Conservation (phyloP, 176 grass and related monocot genomes). For the Poa pratensis region DNA sequence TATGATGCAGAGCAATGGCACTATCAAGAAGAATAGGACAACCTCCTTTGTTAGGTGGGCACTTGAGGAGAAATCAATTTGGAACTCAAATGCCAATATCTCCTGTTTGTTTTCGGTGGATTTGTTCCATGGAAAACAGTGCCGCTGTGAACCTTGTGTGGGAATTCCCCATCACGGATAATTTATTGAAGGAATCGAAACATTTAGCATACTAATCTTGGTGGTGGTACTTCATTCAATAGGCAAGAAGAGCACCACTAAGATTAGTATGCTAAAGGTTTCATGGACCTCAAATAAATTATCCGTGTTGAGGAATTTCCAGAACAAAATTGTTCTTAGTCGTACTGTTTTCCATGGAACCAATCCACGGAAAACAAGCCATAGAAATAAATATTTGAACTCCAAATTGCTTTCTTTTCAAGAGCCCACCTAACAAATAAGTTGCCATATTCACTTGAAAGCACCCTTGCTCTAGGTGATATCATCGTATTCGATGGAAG, state of each 20-base stretch:
- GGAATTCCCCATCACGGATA: background rate
- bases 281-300: background rate
- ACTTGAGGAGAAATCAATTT: background rate
- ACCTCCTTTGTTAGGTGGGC: background rate
- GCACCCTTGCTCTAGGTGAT: background rate
- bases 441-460: background rate
- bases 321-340: background rate
- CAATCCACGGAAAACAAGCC: background rate
- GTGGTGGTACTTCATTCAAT: background rate
- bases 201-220: background rate
- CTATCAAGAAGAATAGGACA: background rate
- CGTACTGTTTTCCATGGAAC: background rate
- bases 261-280: background rate
- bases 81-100: background rate
- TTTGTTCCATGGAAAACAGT: background rate
- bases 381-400: background rate
- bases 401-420: background rate
- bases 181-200: background rate
- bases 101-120: background rate
- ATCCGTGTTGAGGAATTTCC: background rate
- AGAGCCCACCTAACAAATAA: background rate
- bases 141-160: background rate
- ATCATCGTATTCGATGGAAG: background rate
- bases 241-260: background rate
- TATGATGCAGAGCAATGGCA: background rate